Base-by-base conservation (phyloP, 2,329 filamentous ascomycete species). In the Trichoderma atroviride region DNA sequence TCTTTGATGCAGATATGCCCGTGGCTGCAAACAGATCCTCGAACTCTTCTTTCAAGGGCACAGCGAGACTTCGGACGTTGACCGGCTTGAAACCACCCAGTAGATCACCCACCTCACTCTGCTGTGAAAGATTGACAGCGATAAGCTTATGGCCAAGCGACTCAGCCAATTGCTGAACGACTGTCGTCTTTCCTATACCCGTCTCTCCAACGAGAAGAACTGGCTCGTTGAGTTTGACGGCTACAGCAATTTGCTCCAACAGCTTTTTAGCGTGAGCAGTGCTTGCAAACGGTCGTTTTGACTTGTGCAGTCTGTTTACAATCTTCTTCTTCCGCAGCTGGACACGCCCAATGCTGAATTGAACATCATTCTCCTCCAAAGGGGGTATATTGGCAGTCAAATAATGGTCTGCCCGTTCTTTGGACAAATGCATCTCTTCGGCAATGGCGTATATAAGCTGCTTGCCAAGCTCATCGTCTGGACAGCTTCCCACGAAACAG, bases 141-240 rank as follows among this genome's bases (percentile, higher is more conserved):
- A 94, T 92, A 14, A 99, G 86, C 75, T 93, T 96, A 76, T 94
- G 92, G 1, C 94, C 93, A 33, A 97, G 85, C 4, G 91, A 87
- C 69, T 92, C 90, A 0, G 96, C 94, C 68, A 99, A 84, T 77
- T 97, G 94, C 78, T 99, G 96, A 16, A 99, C 91, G 31, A 96
- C 92, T 0, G 96, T 97, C 0, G 96, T 99, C 81, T 99, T 99
- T 75, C 96, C 96, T 62, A 97, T 97, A 83, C 96, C 96, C 9
- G 96, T 99, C 82, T 99, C 96, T 77, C 96, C 96, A n/a, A 99
- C 96, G 33, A 99, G 88, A 22, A 99, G 83, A 1, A 97, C 88
- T 4, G 96, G 94, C 76, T 99, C 96, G n/a, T 88, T 87, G 75
- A 94, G 88, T 71, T 91, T 89, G 6, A 97, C 88, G 1, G 94